Evolutionary conservation across 139 green algal species (phyloP).

Genomic region (Chloropicon primus): DNA sequence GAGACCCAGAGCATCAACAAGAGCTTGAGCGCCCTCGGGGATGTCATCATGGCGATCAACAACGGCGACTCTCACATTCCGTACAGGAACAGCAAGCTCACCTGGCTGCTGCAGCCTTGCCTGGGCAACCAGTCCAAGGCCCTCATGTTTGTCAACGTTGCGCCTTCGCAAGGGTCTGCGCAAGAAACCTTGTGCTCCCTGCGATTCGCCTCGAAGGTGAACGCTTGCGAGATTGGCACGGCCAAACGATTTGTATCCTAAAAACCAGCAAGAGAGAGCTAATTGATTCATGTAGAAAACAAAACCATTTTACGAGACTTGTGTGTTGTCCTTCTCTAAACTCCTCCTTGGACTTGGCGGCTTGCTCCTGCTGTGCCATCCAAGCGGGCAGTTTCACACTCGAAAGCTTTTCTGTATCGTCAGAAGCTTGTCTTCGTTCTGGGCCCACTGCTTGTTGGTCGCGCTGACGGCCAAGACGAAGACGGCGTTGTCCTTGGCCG

Average conservation of each 20-base stretch:
- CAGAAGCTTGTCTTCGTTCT: slow-evolving; percentile 28
- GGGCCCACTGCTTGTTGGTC: slow-evolving; percentile 58
- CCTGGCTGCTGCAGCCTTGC: slow-evolving; percentile 86
- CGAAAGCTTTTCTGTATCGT: slow-evolving; percentile 35
- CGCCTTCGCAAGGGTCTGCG: slow-evolving; percentile 37
- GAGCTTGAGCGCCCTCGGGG: slow-evolving; percentile 74
- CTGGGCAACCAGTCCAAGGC: slow-evolving; percentile 75
- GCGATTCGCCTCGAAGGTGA: slow-evolving; percentile 79
- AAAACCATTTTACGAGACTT: neutral
- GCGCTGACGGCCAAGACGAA: slow-evolving; percentile 45
- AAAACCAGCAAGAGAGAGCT: no score
- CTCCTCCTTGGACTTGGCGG: no score
- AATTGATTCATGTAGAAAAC: no score
- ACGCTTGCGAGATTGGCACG: slow-evolving; percentile 51
- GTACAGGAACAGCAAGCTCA: slow-evolving; percentile 91
- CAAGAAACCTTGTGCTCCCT: slow-evolving; percentile 74
- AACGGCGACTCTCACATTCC: slow-evolving; percentile 60
- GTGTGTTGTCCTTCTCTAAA: no score
- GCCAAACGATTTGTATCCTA: slow-evolving; percentile 7
- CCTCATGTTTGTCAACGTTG: slow-evolving; percentile 91
- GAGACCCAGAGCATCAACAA: slow-evolving; percentile 92
- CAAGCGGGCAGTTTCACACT: no score
- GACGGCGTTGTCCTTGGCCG: slow-evolving; percentile 1
- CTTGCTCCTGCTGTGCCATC: no score
- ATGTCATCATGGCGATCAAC: slow-evolving; percentile 57